Base-by-base conservation (phyloP, 441 rosid species). In the Croton laevigatus region DNA sequence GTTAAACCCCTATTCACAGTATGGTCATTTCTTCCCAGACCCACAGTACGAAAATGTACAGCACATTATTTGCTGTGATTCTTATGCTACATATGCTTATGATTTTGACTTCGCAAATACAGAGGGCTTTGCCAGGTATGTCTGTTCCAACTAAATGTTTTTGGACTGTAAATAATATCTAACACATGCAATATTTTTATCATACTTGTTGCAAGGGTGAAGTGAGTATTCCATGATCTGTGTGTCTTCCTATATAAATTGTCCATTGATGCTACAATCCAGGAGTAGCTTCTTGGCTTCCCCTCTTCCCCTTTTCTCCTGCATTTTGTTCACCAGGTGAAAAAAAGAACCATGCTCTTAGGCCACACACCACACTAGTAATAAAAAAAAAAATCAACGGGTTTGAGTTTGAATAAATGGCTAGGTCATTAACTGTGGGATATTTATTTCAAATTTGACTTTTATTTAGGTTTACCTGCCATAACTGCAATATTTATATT, bases 41-140 rank as follows among this genome's bases (percentile, higher is more conserved):
- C 99, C 97, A 14, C 99, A 93, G 65, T 95, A 95, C 77, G 98
- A 93, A 82, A 91, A 95, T 77, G 96, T 95, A 76, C 99, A 95
- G 65, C 99, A 93, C 81, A 89, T 95, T 74, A 93, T 93, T 66
- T 92, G 98, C 73, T 95, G 99, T 61, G 99, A 95, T 86, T 93
- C 98, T 68, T 84, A 84, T 86, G 98, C 97, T 63, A 89, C 99
- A 68, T 95, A 88, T 80, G 97, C 94, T 44, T 95, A 95, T 80
- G 99, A 95, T 84, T 95, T 95, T 72, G 97, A 92, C 73, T 95
- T 93, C 62, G 76, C 88, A 42, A 91, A 85, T 76, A 79, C 85
- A 45, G 73, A 76, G 70, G 99, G 99, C 51, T 95, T 95, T 83
- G 84, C 99, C 78, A 93, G 95, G 99, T 90, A 74, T 49, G 34